Conservation (phyloP, 495 filamentous ascomycete species). For the Bombardia bombarda region DNA sequence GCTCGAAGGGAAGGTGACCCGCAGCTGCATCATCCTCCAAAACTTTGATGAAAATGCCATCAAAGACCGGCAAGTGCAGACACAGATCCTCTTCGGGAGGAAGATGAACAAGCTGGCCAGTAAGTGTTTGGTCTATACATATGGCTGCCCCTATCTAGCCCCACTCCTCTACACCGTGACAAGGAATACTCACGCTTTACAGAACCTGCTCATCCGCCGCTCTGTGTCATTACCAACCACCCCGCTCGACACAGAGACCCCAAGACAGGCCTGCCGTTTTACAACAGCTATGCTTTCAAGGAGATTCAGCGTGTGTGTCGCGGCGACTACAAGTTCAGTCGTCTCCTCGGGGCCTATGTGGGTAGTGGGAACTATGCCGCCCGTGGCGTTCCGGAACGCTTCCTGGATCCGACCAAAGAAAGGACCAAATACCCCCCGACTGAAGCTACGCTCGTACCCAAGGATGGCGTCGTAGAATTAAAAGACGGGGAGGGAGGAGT, state of each 20-base stretch:
- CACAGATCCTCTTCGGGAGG: slow-evolving; percentile 43
- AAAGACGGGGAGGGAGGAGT: background rate
- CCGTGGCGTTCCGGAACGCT: slow-evolving; percentile 60
- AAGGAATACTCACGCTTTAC: background rate
- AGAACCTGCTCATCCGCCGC: slow-evolving; percentile 41
- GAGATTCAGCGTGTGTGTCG: slow-evolving; percentile 59
- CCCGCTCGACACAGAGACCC: slow-evolving; percentile 73
- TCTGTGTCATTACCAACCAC: slow-evolving; percentile 74
- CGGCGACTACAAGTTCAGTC: slow-evolving; percentile 67
- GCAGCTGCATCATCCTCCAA: slow-evolving; percentile 48
- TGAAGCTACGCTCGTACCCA: slow-evolving; percentile 1
- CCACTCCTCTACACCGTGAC: too few species aligned
- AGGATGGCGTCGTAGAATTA: slow-evolving; percentile 2
- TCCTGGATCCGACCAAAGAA: slow-evolving; percentile 39
- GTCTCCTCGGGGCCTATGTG: slow-evolving; percentile 67
- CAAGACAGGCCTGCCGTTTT: slow-evolving; percentile 66
- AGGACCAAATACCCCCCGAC: slow-evolving; percentile 14
- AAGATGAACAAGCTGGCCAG: slow-evolving; percentile 47
- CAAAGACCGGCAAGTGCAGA: slow-evolving; percentile 47
- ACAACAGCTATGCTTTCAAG: slow-evolving; percentile 63
- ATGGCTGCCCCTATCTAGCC: background rate
- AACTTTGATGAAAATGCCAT: slow-evolving; percentile 48
- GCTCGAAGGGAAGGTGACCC: slow-evolving; percentile 30
- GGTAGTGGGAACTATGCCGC: slow-evolving; percentile 54
- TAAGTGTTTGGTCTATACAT: slow-evolving; percentile 18